Evolutionary conservation across 352 stramenopile genomes (phyloP).

Genomic region (Phytophthora lateralis): DNA sequence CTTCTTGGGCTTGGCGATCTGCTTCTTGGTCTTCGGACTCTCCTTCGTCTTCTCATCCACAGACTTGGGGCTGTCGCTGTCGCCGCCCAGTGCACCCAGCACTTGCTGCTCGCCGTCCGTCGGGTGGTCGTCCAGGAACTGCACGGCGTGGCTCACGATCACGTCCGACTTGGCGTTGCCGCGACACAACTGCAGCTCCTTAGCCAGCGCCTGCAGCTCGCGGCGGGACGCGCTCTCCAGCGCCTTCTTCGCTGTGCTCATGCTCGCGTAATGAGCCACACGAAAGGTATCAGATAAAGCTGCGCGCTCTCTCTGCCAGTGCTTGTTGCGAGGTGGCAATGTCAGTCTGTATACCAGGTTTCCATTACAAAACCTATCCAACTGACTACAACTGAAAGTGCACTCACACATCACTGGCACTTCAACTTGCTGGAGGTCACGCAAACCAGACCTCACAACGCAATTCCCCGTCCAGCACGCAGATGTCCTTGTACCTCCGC

Average conservation of each 20-base stretch:
- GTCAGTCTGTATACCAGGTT: neutral
- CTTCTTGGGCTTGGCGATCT: neutral
- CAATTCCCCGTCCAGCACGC: neutral
- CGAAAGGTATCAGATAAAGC: slow-evolving; percentile 21
- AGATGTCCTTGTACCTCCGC: slow-evolving; percentile 16
- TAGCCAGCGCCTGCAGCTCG: slow-evolving; percentile 67
- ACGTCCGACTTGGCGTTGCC: slow-evolving; percentile 75
- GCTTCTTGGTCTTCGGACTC: slow-evolving; percentile 17
- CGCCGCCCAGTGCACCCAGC: slow-evolving; percentile 26
- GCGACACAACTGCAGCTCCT: slow-evolving; percentile 65
- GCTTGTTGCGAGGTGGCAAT: slow-evolving; percentile 3
- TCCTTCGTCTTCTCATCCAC: slow-evolving; percentile 12
- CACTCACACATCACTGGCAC: slow-evolving; percentile 12
- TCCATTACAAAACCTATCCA: neutral
- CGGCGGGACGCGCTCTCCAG: slow-evolving; percentile 56
- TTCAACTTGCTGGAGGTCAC: slow-evolving; percentile 27
- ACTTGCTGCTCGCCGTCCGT: slow-evolving; percentile 48
- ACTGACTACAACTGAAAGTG: slow-evolving; percentile 5
- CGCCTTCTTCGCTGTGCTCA: slow-evolving; percentile 31
- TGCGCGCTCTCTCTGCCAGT: slow-evolving; percentile 31
- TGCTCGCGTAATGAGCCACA: slow-evolving; percentile 3
- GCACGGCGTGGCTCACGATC: slow-evolving; percentile 51
- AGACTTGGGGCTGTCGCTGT: slow-evolving; percentile 13
- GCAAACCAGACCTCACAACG: slow-evolving; percentile 11
- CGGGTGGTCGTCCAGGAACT: slow-evolving; percentile 48